These are phyloP conservation scores for Mycena alexandri DNA, from an alignment of 768 basidiomycete species.

Conservation along the genomic window DNA sequence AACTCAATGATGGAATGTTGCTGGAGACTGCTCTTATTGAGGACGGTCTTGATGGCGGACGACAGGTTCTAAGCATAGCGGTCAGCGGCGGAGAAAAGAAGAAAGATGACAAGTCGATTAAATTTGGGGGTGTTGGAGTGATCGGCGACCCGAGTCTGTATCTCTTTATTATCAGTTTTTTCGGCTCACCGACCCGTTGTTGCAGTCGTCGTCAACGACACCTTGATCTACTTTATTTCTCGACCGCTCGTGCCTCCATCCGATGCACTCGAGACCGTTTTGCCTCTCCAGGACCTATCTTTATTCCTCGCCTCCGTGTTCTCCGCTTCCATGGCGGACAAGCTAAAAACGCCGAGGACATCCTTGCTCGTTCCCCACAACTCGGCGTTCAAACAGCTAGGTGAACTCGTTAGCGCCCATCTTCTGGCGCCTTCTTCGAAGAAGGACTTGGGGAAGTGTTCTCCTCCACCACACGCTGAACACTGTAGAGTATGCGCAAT, in stretches of 20 bases:
- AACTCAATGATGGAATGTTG: constrained; percentile 80
- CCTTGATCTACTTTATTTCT: constrained; percentile 91
- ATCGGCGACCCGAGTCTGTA: constrained; percentile 82
- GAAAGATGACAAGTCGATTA: constrained; percentile 66
- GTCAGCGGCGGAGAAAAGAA: constrained; percentile 67
- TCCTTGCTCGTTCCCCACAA: constrained; percentile 93
- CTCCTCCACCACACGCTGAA: constrained; percentile 90
- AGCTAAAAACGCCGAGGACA: constrained; percentile 74
- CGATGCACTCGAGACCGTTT: constrained; percentile 83
- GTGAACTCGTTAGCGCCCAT: constrained; percentile 86
- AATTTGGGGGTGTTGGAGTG: constrained; percentile 87
- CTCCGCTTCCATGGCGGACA: constrained; percentile 85
- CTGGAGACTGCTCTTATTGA: constrained; percentile 85
- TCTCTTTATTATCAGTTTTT: neutral
- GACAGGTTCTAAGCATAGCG: constrained; percentile 78
- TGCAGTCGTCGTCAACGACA: constrained; percentile 79
- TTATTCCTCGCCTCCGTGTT: constrained; percentile 92
- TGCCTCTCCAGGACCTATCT: constrained; percentile 88
- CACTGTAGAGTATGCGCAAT: constrained; percentile 78
- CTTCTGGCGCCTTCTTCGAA: constrained; percentile 85
- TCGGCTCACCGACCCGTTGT: constrained; percentile 31
- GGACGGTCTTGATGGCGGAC: constrained; percentile 73
- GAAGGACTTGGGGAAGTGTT: constrained; percentile 83
- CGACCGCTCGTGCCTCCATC: constrained; percentile 85
- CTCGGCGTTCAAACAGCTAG: constrained; percentile 88